A percentile compares a stretch with the other conserved stretches of the same genome.
Conservation (phyloP, 176 grass and related monocot genomes). For the Thalia dealbata region DNA sequence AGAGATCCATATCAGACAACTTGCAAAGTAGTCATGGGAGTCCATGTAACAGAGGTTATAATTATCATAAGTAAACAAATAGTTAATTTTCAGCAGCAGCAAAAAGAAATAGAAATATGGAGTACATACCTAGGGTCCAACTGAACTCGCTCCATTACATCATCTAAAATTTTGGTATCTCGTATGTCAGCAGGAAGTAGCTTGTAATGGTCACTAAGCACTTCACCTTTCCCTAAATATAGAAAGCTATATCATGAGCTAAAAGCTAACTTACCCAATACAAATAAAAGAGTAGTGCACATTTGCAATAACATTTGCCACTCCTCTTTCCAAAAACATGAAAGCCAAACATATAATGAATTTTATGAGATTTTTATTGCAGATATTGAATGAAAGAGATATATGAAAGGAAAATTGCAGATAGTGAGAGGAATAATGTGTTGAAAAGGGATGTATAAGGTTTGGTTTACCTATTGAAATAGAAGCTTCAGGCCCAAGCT, state of each 20-base stretch:
- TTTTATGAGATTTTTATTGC: not conserved
- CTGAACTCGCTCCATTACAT: slow-evolving; percentile 48
- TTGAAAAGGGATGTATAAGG: not conserved
- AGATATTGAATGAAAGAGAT: not conserved
- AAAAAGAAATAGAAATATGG: not conserved
- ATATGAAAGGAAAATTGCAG: not conserved
- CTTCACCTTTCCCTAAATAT: slow-evolving; percentile 86
- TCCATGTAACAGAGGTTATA: not conserved
- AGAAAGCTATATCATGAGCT: slow-evolving; percentile 6
- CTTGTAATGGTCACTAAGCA: slow-evolving; percentile 72
- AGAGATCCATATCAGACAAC: not conserved
- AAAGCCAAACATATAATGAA: not conserved
- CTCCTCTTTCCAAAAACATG: not conserved
- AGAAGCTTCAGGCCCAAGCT: slow-evolving; percentile 63
- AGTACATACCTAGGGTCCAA: slow-evolving; percentile 61
- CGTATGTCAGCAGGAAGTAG: slow-evolving; percentile 76
- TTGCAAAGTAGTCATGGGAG: not conserved
- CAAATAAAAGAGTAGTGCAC: not conserved
- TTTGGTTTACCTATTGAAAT: slow-evolving; percentile 58
- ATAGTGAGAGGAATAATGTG: not conserved
- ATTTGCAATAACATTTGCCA: not conserved
- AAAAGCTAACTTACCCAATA: not conserved
- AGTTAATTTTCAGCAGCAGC: not conserved
- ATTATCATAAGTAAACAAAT: not conserved
- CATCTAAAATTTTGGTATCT: slow-evolving; percentile 63